These are phyloP conservation scores for Penicillium fimorum DNA, from an alignment of 495 filamentous ascomycete species.

Conservation along the genomic window DNA sequence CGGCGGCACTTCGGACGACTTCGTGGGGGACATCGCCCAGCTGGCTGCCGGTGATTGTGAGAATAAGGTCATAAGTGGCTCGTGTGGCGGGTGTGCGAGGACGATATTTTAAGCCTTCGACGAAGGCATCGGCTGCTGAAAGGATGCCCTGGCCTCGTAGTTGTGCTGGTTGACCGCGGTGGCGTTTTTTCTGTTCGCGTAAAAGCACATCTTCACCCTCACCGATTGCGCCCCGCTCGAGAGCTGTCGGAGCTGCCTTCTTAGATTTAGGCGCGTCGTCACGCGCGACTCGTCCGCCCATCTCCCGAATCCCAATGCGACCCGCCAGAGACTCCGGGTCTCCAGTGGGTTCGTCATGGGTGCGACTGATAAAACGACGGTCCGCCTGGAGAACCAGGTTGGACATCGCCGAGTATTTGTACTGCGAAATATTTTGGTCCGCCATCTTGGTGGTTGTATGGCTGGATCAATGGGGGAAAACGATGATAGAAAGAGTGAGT, in stretches of 20 bases:
- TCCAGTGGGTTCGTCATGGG: slow-evolving; percentile 91
- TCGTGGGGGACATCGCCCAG: slow-evolving; percentile 92
- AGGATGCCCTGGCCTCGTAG: slow-evolving; percentile 77
- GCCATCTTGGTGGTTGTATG: slow-evolving; percentile 59
- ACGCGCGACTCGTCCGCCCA: slow-evolving; percentile 80
- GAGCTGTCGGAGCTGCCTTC: slow-evolving; percentile 58
- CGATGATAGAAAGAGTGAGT: slow-evolving; percentile 25
- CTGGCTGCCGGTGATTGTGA: slow-evolving; percentile 82
- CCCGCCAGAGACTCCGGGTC: slow-evolving; percentile 97
- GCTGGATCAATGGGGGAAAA: slow-evolving; percentile 13
- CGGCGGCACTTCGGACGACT: slow-evolving; percentile 91
- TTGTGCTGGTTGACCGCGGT: slow-evolving; percentile 68
- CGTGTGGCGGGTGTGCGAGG: slow-evolving; percentile 89
- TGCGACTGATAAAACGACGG: slow-evolving; percentile 87
- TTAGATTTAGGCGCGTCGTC: slow-evolving; percentile 80
- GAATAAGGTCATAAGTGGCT: slow-evolving; percentile 93
- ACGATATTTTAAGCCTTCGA: slow-evolving; percentile 84
- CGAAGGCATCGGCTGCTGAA: slow-evolving; percentile 76
- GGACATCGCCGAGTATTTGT: slow-evolving; percentile 99
- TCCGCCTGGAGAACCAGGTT: slow-evolving; percentile 99
- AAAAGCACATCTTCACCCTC: slow-evolving; percentile 87
- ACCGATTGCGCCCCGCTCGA: slow-evolving; percentile 74
- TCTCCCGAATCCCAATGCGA: slow-evolving; percentile 86
- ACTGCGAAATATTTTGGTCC: slow-evolving; percentile 94
- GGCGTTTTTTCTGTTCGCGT: slow-evolving; percentile 84